Evolutionary conservation across 352 stramenopile genomes (phyloP).

Genomic region (Phytopythium ostracodes): DNA sequence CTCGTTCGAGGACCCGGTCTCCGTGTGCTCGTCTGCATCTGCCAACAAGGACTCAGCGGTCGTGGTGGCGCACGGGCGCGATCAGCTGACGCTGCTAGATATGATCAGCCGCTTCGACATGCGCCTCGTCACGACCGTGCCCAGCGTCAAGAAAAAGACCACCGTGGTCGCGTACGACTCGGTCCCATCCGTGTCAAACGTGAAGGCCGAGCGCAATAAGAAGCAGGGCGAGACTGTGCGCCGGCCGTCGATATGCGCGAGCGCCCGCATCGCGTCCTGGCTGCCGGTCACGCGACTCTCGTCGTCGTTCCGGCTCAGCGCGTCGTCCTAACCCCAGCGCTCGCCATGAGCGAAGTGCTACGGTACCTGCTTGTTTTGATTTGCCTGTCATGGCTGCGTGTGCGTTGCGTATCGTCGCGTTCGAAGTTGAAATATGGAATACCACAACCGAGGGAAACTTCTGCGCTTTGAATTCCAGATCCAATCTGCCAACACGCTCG

Average conservation of each 20-base stretch:
- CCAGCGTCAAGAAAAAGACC: conserved; percentile 9
- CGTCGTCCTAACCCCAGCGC: background rate
- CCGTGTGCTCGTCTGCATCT: background rate
- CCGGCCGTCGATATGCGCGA: conserved; percentile 10
- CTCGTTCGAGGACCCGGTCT: conserved; percentile 49
- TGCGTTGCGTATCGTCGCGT: background rate
- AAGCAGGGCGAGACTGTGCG: conserved; percentile 10
- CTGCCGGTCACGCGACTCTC: conserved; percentile 19
- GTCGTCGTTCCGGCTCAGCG: conserved; percentile 18
- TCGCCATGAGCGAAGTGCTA: background rate
- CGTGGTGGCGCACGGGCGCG: conserved; percentile 11
- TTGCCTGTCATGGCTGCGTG: background rate
- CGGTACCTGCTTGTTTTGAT: no score
- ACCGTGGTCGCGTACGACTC: background rate
- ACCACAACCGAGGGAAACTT: background rate
- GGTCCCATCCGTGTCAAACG: conserved; percentile 8
- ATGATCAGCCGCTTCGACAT: conserved; percentile 47
- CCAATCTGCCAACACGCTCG: conserved; percentile 18
- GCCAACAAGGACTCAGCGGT: background rate
- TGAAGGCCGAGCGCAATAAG: conserved; percentile 13
- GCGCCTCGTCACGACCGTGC: conserved; percentile 17
- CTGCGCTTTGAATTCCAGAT: conserved; percentile 9
- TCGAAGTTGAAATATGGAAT: background rate
- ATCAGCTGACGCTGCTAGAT: conserved; percentile 12
- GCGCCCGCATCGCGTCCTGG: conserved; percentile 27